phyloP scores from a whole-genome alignment of 176 grass and related monocot species.

The Phoenix roebelenii region DNA sequence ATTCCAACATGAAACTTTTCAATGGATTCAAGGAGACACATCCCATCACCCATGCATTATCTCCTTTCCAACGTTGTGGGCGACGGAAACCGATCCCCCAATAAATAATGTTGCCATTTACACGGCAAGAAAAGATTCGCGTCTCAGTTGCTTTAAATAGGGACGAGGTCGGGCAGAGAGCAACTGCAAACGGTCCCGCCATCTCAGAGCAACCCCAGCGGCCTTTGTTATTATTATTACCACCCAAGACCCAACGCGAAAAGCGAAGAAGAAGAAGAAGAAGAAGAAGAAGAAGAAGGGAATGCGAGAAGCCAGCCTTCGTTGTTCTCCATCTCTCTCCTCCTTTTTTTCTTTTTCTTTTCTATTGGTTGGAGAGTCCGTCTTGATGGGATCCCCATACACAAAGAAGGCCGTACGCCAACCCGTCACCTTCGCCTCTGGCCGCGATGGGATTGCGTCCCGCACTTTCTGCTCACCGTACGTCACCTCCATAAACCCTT shows the following conservation, averaged over 20 bases:
- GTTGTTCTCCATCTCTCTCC: too few relatives aligned
- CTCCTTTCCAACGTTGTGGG: neutral
- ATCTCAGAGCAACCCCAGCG: neutral
- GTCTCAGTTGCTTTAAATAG: conserved; percentile 11
- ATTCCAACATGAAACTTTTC: too few relatives aligned
- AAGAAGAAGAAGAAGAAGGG: too few relatives aligned
- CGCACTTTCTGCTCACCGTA: conserved; percentile 41
- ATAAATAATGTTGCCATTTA: conserved; percentile 16
- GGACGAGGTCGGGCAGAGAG: neutral
- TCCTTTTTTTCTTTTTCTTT: too few relatives aligned
- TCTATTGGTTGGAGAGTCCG: too few relatives aligned
- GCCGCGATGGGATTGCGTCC: conserved; percentile 25
- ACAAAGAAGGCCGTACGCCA: neutral
- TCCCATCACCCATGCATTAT: neutral
- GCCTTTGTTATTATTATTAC: too few relatives aligned
- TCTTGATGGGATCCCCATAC: too few relatives aligned
- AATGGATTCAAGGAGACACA: too few relatives aligned
- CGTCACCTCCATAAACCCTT: neutral
- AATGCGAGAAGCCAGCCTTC: too few relatives aligned
- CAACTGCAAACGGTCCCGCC: neutral
- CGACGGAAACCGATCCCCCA: neutral
- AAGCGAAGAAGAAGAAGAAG: too few relatives aligned
- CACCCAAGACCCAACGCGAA: too few relatives aligned
- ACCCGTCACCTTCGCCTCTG: neutral
- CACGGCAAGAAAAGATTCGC: conserved; percentile 20